Base-by-base conservation (phyloP, 805 yeast species). In the Sporopachydermia lactativora region DNA sequence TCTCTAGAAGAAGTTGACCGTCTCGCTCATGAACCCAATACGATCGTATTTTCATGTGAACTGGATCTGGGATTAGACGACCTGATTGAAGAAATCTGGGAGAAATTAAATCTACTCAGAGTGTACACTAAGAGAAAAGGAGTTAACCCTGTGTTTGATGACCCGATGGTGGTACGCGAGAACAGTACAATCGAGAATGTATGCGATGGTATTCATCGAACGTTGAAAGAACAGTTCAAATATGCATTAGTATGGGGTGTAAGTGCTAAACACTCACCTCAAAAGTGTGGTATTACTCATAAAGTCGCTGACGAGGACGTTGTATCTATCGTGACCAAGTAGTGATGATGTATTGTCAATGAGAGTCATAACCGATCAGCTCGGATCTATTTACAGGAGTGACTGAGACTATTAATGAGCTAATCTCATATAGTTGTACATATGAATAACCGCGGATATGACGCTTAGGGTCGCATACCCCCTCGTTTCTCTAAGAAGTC, bases 161-260 rank as follows among this genome's bases (percentile, higher is more conserved):
- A 88, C 45, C 97, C 98, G 1, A 71, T 88, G 72, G 96, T 89
- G 39, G 94, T 92, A 11, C 70, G 97, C 50, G 70, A 68, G 42
- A 71, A 77, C 41, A 79, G 94, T 4, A 68, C 92, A 2, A 74
- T 89, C 41, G 89, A 80, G 48, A 85, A 78, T 48, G 84, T 89
- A 18, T 89, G 98, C 64, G 88, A 89, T 54, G 71, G 92, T 8
- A 80, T 89, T 46, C 97, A 89, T 57, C 73, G 94, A 50, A 96
- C 88, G 52, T 81, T 89, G 68, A 88, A 86, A 54, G 77, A 81
- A 47, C 84, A 81, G 52, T 89, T 92, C 68, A 84, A 86, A 57
- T 86, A 88, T 57, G 97, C 97, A 1, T 61, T 86, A 52, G 96
- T 89, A 4, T 89, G 97, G 96, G 98, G 98, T 0, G 76, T 88